phyloP scores from a whole-genome alignment of 1,284 basidiomycete genomes.

The Apiotrichum laibachii region DNA sequence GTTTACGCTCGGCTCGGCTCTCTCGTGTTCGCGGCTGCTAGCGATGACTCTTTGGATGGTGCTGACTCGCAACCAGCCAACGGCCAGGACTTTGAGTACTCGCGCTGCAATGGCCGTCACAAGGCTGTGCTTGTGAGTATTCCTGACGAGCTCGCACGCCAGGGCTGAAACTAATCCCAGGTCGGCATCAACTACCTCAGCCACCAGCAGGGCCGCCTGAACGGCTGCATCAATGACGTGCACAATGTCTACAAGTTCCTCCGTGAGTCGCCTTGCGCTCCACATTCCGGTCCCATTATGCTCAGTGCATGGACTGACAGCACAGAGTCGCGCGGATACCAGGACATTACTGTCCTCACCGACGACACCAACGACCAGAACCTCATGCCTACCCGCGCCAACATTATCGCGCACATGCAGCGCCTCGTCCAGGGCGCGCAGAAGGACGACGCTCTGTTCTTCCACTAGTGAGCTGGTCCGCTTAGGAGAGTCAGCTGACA shows the following conservation, averaged over 20 bases:
- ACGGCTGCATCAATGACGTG: conserved; percentile 86
- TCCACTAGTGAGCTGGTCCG: conserved; percentile 59
- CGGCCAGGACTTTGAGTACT: conserved; percentile 70
- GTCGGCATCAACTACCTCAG: conserved; percentile 51
- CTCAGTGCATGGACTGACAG: neutral
- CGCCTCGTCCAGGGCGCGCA: conserved; percentile 78
- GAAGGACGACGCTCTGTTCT: conserved; percentile 85
- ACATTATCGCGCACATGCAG: conserved; percentile 83
- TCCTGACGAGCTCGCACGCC: conserved; percentile 66
- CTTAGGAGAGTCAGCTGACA: neutral
- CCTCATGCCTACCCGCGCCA: conserved; percentile 69
- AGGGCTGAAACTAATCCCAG: conserved; percentile 57
- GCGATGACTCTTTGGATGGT: too few species aligned
- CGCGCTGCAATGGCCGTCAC: conserved; percentile 59
- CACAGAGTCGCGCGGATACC: conserved; percentile 63
- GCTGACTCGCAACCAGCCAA: neutral
- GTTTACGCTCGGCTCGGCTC: too few species aligned
- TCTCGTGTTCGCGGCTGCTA: too few species aligned
- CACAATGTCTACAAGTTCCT: conserved; percentile 70
- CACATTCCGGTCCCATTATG: neutral
- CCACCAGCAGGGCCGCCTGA: conserved; percentile 33
- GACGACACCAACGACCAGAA: conserved; percentile 67
- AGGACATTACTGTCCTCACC: conserved; percentile 73
- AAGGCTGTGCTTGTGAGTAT: conserved; percentile 40
- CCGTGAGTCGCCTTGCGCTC: conserved; percentile 49